These are phyloP conservation scores for Globisporangium irregulare DNA, from an alignment of 352 stramenopile genomes.

Conservation along the genomic window DNA sequence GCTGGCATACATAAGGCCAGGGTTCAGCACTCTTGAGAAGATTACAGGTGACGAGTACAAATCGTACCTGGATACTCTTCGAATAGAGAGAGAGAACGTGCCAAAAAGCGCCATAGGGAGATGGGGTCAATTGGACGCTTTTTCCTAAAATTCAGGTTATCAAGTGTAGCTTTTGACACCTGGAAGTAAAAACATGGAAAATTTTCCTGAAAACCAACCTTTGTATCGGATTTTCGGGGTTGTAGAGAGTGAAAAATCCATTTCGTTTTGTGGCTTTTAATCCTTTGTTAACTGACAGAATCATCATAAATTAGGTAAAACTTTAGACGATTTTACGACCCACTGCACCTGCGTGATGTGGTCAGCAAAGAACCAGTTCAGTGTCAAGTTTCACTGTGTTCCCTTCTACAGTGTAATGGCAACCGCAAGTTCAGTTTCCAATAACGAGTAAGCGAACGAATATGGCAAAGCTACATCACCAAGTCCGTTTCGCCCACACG, in stretches of 20 bases:
- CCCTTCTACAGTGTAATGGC: neutral
- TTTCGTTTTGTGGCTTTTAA: neutral
- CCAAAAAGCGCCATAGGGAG: neutral
- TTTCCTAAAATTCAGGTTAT: neutral
- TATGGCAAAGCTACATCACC: neutral
- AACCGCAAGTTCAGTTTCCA: neutral
- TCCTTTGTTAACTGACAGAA: neutral
- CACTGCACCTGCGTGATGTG: neutral
- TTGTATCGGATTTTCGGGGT: neutral
- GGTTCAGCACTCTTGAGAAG: neutral
- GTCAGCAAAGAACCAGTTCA: neutral
- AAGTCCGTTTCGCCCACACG: neutral
- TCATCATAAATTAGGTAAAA: neutral
- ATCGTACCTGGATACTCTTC: neutral
- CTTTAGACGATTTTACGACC: neutral
- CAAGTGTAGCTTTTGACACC: neutral
- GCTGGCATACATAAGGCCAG: neutral
- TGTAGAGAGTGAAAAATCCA: neutral
- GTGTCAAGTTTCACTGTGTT: neutral
- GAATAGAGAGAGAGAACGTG: neutral
- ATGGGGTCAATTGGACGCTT: neutral
- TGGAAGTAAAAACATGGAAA: neutral
- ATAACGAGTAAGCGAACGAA: neutral
- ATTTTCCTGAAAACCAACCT: neutral
- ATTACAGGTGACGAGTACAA: neutral